phyloP scores from a whole-genome alignment of 257 asterid genomes.

The Marsdenia floribunda region DNA sequence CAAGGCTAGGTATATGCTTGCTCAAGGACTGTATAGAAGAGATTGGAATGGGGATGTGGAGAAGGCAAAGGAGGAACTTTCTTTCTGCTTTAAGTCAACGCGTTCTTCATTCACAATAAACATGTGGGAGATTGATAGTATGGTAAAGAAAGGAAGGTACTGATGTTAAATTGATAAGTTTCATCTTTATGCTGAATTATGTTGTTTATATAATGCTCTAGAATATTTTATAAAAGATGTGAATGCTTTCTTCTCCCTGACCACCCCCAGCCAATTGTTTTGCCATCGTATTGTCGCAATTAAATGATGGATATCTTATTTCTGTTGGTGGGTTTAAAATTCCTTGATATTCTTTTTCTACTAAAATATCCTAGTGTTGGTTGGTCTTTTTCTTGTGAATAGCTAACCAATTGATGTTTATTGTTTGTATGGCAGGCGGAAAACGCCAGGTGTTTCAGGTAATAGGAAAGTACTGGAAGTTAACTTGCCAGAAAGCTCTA shows the following conservation, averaged over 20 bases:
- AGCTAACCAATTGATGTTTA: conserved; percentile 9
- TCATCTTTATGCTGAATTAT: not conserved
- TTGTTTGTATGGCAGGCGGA: conserved; percentile 54
- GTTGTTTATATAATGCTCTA: conserved; percentile 1
- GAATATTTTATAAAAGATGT: conserved; percentile 1
- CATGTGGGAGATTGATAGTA: conserved; percentile 99
- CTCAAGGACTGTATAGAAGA: conserved; percentile 83
- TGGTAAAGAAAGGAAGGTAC: conserved; percentile 90
- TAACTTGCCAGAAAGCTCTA: conserved; percentile 91
- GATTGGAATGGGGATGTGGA: conserved; percentile 71
- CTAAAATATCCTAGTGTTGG: not conserved
- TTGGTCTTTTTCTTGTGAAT: not conserved
- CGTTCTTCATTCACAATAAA: conserved; percentile 91
- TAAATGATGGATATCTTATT: not conserved
- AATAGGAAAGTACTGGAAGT: conserved; percentile 84
- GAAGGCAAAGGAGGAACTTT: conserved; percentile 95
- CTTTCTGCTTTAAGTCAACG: conserved; percentile 91
- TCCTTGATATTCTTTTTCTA: not conserved
- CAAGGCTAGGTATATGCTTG: conserved; percentile 88
- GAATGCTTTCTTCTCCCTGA: not conserved
- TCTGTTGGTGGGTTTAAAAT: conserved; percentile 2
- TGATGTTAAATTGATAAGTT: conserved; percentile 7
- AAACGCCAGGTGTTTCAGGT: conserved; percentile 69
- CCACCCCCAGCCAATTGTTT: not conserved
- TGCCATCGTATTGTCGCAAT: not conserved